These are phyloP conservation scores for Sesbania bispinosa DNA, from an alignment of 306 rosid genomes.

Conservation along the genomic window DNA sequence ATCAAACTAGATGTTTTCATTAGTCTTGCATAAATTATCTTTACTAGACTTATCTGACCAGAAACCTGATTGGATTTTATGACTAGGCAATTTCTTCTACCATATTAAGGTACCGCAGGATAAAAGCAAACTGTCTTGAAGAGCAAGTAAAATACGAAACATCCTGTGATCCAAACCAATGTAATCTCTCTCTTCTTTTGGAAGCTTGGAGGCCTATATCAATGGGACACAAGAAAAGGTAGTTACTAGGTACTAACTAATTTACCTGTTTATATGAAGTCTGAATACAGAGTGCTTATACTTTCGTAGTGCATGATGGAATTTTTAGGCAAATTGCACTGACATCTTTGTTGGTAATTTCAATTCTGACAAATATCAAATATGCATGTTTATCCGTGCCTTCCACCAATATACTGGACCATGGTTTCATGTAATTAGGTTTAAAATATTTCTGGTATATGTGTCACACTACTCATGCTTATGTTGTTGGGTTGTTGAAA, in stretches of 20 bases:
- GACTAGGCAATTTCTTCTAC: constrained; percentile 69
- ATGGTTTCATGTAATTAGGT: background rate
- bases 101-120: constrained; percentile 58
- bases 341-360: background rate
- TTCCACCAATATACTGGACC: background rate
- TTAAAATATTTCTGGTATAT: background rate
- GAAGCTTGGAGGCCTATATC: constrained; percentile 94
- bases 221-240: constrained; percentile 93
- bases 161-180: constrained; percentile 34
- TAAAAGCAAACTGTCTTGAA: constrained; percentile 40
- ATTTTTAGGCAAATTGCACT: background rate
- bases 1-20: background rate
- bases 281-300: background rate
- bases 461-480: background rate
- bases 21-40: constrained; percentile 18
- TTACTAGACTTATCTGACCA: constrained; percentile 9
- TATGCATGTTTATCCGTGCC: background rate
- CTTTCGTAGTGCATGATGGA: background rate
- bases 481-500: constrained; percentile 2
- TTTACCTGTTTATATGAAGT: background rate
- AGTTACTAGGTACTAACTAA: constrained; percentile 28
- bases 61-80: constrained; percentile 24
- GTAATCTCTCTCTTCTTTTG: constrained; percentile 51
- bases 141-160: constrained; percentile 31
- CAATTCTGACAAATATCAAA: background rate